Base-by-base conservation (phyloP, 2,329 filamentous ascomycete genomes). In the Sporothrix mexicana region DNA sequence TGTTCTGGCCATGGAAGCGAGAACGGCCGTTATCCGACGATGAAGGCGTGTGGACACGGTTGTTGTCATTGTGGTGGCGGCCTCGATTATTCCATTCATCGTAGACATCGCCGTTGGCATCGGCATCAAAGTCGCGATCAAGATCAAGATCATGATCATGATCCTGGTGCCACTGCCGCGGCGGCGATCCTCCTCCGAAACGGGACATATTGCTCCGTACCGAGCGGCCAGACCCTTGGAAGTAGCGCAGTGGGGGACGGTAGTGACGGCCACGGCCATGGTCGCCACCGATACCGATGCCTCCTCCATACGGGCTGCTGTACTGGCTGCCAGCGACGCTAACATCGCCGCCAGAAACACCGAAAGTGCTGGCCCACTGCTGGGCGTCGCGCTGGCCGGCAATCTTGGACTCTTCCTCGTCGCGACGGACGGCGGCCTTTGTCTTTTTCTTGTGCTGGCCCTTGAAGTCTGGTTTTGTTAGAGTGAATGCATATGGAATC, bases 361-460 rank as follows among this genome's bases (percentile, higher is more conserved):
- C 51, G 12, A 70, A 59, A 3, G 51, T 55, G 20, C 12, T 59
- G 36, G 68, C 68, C 70, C 59, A 67, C 9, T 71, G 30, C 36
- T 47, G 43, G 45, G 49, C 20, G 5, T 71, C 70, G 5, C 36
- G 49, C 43, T 66, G 25, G 36, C 5, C 49, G 9, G 59, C 36
- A 3, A 66, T 53, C 15, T 67, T 64, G 36, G 36, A 20, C n/a
- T 43, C 36, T 45, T 64, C 59, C 3, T n/a, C 20, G 36, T 64
- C 59, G 36, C 59, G 36, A 3, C 59, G 59, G n/a, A 64, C 59
- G 36, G 59, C 59, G 17, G n/a, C 36, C 59, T 64, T 64, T 17
- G 59, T 64, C 12, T 45, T 41, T 13, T 45, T 64, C 41, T 64
- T 64, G 36, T 64, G 36, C 59, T 64, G n/a, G 36, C 20, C 41